These are phyloP conservation scores for Paecilomyces sp. DNA, from an alignment of 2,329 filamentous ascomycete species.

Conservation along the genomic window DNA sequence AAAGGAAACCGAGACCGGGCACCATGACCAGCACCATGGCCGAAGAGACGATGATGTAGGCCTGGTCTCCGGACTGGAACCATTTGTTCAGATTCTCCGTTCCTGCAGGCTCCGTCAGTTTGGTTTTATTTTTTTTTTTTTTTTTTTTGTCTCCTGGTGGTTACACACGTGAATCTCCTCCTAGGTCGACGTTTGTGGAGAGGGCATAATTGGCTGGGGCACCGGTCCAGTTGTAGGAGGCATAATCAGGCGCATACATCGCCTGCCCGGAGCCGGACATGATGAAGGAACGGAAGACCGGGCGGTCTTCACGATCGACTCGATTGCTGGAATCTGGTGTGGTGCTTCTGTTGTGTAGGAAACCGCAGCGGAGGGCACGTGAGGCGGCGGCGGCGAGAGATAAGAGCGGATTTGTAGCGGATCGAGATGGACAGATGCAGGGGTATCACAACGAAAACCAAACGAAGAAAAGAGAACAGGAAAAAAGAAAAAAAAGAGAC, in stretches of 20 bases:
- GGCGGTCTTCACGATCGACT: not conserved
- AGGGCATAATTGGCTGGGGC: conserved; percentile 36
- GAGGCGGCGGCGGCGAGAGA: not conserved
- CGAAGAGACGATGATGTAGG: conserved; percentile 82
- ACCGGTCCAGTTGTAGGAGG: conserved; percentile 44
- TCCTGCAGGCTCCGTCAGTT: conserved; percentile 42
- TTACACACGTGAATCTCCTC: conserved; percentile 71
- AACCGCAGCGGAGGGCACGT: not conserved
- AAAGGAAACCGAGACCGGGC: conserved; percentile 92
- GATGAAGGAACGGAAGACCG: conserved; percentile 5
- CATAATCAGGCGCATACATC: conserved; percentile 35
- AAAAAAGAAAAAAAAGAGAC: too few relatives aligned
- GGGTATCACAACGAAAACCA: not conserved
- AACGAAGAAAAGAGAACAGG: not conserved
- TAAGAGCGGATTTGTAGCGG: not conserved
- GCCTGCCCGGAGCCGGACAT: conserved; percentile 22
- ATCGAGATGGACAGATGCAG: not conserved
- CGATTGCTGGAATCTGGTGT: not conserved
- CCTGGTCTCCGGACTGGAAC: conserved; percentile 85
- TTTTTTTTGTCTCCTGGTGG: not conserved
- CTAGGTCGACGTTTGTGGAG: conserved; percentile 51
- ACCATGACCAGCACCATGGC: conserved; percentile 97
- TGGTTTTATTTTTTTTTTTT: conserved; percentile 1
- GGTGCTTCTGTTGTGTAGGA: not conserved
- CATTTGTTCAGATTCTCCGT: conserved; percentile 90